Conservation (phyloP, 164 flowering plant genomes). For the Vitis vinifera region ASM3070453v1 NC_081810.1:4895501-4896000, state of each 20-base stretch:
- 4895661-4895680: not conserved
- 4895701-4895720: not conserved
- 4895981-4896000: not conserved
- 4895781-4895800: slow-evolving; percentile 26
- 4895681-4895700: too few species aligned
- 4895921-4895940: slow-evolving; percentile 26
- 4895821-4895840: too few species aligned
- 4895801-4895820: too few species aligned
- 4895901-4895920: too few species aligned
- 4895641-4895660: not conserved
- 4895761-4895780: slow-evolving; percentile 19
- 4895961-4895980: slow-evolving; percentile 11
- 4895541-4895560: slow-evolving; percentile 30
- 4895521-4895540: slow-evolving; percentile 16
- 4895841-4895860: too few species aligned
- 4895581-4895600: slow-evolving; percentile 24
- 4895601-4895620: slow-evolving; percentile 20
- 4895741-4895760: slow-evolving; percentile 27
- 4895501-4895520: not conserved
- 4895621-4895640: too few species aligned
- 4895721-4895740: slow-evolving; percentile 31
- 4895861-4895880: too few species aligned
- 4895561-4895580: slow-evolving; percentile 28
- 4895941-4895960: slow-evolving; percentile 21
- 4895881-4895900: too few species aligned